These are phyloP conservation scores for Lipomyces oligophaga DNA, from an alignment of 805 yeast genomes.

Conservation along the genomic window DNA sequence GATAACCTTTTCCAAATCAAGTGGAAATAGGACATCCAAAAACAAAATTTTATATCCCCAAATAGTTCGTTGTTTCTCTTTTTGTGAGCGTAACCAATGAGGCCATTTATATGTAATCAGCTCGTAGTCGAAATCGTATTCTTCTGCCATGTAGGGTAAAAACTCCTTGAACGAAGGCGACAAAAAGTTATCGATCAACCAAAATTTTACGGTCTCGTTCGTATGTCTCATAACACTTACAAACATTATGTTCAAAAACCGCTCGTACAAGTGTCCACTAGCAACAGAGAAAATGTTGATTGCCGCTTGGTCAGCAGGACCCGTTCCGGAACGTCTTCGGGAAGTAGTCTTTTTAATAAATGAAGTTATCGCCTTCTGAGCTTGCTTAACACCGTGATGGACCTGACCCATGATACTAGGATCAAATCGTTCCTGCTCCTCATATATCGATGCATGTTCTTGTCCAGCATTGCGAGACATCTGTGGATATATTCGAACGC, in stretches of 20 bases:
- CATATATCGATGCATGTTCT: slow-evolving; percentile 35
- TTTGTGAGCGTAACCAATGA: slow-evolving; percentile 73
- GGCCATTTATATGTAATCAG: slow-evolving; percentile 92
- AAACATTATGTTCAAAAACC: slow-evolving; percentile 73
- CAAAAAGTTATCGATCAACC: slow-evolving; percentile 81
- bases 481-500: slow-evolving; percentile 46
- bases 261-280: slow-evolving; percentile 74
- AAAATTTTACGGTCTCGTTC: slow-evolving; percentile 65
- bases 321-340: not conserved
- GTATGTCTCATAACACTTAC: slow-evolving; percentile 68
- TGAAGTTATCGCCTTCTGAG: slow-evolving; percentile 12
- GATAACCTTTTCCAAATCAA: slow-evolving; percentile 64
- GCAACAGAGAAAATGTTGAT: slow-evolving; percentile 80
- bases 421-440: slow-evolving; percentile 13
- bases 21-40: slow-evolving; percentile 83
- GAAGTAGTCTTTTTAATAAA: too few relatives aligned
- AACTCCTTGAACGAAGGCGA: slow-evolving; percentile 63
- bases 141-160: slow-evolving; percentile 55
- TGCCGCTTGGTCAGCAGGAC: slow-evolving; percentile 48
- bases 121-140: slow-evolving; percentile 66
- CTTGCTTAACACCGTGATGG: slow-evolving; percentile 12
- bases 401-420: slow-evolving; percentile 10
- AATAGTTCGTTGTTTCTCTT: slow-evolving; percentile 70
- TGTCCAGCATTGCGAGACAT: slow-evolving; percentile 44
- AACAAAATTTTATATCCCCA: slow-evolving; percentile 89